These are phyloP conservation scores for Phoenix roebelenii DNA, from an alignment of 176 grass and related monocot species.

Conservation along the genomic window DNA sequence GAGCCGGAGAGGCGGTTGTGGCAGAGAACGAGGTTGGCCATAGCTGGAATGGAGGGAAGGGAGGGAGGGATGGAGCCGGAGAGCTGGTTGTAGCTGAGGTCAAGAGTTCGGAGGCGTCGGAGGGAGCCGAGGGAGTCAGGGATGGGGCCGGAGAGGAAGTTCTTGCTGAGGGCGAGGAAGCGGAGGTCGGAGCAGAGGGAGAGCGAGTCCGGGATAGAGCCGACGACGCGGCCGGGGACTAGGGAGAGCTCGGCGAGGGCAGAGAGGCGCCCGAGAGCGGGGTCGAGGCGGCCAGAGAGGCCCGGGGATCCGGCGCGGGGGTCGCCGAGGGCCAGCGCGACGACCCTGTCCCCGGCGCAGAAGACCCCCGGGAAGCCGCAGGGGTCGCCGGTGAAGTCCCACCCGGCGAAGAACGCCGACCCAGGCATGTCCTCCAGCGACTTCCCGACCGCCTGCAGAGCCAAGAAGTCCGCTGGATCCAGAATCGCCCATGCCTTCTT, in stretches of 20 bases:
- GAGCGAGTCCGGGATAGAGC: slow-evolving; percentile 42
- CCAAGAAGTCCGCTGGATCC: slow-evolving; percentile 77
- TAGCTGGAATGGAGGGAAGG: slow-evolving; percentile 32
- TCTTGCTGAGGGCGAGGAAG: slow-evolving; percentile 89
- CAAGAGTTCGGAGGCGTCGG: slow-evolving; percentile 66
- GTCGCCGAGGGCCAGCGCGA: slow-evolving; percentile 67
- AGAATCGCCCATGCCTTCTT: slow-evolving; percentile 36
- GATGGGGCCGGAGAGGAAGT: slow-evolving; percentile 64
- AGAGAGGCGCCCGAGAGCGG: slow-evolving; percentile 40
- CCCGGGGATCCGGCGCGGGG: slow-evolving; percentile 77
- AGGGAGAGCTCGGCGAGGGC: slow-evolving; percentile 77
- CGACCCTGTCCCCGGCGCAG: slow-evolving; percentile 53
- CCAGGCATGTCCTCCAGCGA: slow-evolving; percentile 87
- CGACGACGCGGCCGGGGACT: slow-evolving; percentile 68
- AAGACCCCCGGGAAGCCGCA: slow-evolving; percentile 77
- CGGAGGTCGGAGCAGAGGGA: slow-evolving; percentile 43
- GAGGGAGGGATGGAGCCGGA: slow-evolving; percentile 51
- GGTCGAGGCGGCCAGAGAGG: slow-evolving; percentile 56
- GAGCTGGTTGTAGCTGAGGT: slow-evolving; percentile 93
- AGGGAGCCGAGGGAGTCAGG: slow-evolving; percentile 44
- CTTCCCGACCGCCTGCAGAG: slow-evolving; percentile 67
- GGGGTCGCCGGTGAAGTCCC: slow-evolving; percentile 88
- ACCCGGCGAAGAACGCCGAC: slow-evolving; percentile 59
- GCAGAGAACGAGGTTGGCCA: slow-evolving; percentile 76
- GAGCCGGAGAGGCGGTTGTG: slow-evolving; percentile 66